Evolutionary conservation across 768 basidiomycete species (phyloP), one percentile per base, ranked within the genome.

Genomic region (Russula virescens): DNA sequence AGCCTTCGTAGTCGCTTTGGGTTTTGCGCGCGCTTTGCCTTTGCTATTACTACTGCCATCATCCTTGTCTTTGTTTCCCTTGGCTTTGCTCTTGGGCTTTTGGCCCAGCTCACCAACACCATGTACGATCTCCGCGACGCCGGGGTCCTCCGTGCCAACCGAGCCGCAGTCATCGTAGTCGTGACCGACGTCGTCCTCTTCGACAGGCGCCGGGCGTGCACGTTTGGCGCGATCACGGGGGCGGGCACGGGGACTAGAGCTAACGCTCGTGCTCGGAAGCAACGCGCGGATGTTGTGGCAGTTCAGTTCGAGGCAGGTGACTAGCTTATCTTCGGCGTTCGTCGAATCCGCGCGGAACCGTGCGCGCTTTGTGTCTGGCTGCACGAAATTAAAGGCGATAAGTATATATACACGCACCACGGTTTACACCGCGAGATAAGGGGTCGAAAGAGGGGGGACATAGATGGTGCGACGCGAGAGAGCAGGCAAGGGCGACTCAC

Each of bases 321-420:
- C 73, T 59, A 91, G 79, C 71, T 85, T 91, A 70, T 92, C 90
- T 62, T 88, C 76, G 34, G 80, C 74, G 2, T 76, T 73, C 1
- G 86, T 84, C 18, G 90, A 87, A 72, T 92, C 90, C 6, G 84
- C 83, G 54, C 89, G 83, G 76, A 90, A 92, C 6, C 89, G 79
- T 0, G 90, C 90, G 49, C 90, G 87, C 73, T 82, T 91, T 43
- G 73, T 58, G 68, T 91, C 90, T 1, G 82, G 86, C 89, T 91
- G 63, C 1, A 28, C 13, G 35, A 40, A 34, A 7, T 25, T 31
- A 14, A 28, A 35, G 49, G 14, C 8, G 16, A 45, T 14, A 3
- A 59, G 28, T 49, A 51, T 26, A 14, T 18, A 35, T 13, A 23
- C 40, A 10, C 34, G 34, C 18, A 42, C 13, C 11, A 14, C 46